Base-by-base conservation (phyloP, 1,139 yeast genomes). In the Candida pseudoviswanathii region DNA sequence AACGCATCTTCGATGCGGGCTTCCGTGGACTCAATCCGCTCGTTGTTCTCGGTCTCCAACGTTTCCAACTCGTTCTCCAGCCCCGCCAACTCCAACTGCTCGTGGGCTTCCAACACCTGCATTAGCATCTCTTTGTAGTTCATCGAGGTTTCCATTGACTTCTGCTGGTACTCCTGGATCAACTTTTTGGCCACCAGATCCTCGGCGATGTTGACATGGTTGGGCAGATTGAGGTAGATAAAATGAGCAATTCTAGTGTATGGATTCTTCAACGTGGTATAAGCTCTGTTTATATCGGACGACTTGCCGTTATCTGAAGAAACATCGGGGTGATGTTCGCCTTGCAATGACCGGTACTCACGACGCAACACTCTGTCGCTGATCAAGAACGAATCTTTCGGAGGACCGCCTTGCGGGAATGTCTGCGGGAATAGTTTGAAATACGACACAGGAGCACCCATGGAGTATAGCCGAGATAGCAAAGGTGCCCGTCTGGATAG, bases 71-170 rank as follows among this genome's bases (percentile, higher is more conserved):
- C 96, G 2, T 73, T 67, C 51, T 81, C 85, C 53, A 71, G 70
- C 7, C 71, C 70, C 1, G 91, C 85, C 61, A 82, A 81, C 55
- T 86, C 90, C 50, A 89, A 72, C 36, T 81, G 77, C 62, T 89
- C 96, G 60, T 90, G 92, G 1, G 89, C 85, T 58, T 90, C 95
- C 66, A 92, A 72, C 31, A 92, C 89, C 43, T 83, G 80, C 84
- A 86, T 81, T 38, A 89, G 67, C 62, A 86, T 71, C 22, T 73
- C 78, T 52, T 87, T 87, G 62, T 89, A 76, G 39, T 66, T 69
- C 47, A 70, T 52, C 4, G 75, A 62, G 21, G 62, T 60, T 41
- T 67, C 71, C 8, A 63, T 63, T 0, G 71, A 66, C 10, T 60
- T 51, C 8, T 60, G 51, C 54, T 76, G 79, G 40, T 70, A 64